Conservation (phyloP, 345 rosid species). For the Combretum micranthum region DNA sequence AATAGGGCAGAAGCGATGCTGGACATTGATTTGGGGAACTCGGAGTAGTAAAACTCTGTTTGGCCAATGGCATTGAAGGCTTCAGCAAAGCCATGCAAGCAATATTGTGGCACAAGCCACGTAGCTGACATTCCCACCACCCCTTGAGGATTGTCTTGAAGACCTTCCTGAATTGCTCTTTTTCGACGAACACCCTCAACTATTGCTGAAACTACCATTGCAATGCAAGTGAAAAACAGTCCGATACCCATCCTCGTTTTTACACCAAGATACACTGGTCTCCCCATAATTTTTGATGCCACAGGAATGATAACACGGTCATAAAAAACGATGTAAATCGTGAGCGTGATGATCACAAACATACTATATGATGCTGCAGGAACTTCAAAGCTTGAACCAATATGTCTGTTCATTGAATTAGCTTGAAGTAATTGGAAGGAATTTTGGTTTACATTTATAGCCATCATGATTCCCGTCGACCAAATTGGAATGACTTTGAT, state of each 20-base stretch:
- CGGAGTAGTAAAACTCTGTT: constrained; percentile 68
- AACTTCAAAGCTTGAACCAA: constrained; percentile 46
- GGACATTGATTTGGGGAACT: constrained; percentile 77
- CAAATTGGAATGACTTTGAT: constrained; percentile 62
- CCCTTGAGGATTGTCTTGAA: constrained; percentile 27
- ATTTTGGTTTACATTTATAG: constrained; percentile 54
- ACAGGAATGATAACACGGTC: constrained; percentile 62
- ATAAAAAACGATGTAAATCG: constrained; percentile 53
- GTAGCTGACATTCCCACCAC: constrained; percentile 56
- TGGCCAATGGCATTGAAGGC: constrained; percentile 66
- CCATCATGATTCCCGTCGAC: constrained; percentile 67
- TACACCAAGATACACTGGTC: constrained; percentile 39
- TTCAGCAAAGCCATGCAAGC: constrained; percentile 62
- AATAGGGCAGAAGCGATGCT: constrained; percentile 57
- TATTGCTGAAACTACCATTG: constrained; percentile 61
- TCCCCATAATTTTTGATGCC: constrained; percentile 56
- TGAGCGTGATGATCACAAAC: constrained; percentile 40
- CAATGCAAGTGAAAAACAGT: constrained; percentile 38
- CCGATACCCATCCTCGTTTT: constrained; percentile 76
- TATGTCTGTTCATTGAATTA: constrained; percentile 57
- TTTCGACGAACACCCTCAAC: constrained; percentile 51
- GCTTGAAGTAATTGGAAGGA: constrained; percentile 64
- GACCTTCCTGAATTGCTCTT: constrained; percentile 52
- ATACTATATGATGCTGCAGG: constrained; percentile 68
- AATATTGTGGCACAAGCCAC: constrained; percentile 70